phyloP scores from a whole-genome alignment of 108 stramenopile genomes.

The Epithemia pelagica region DNA sequence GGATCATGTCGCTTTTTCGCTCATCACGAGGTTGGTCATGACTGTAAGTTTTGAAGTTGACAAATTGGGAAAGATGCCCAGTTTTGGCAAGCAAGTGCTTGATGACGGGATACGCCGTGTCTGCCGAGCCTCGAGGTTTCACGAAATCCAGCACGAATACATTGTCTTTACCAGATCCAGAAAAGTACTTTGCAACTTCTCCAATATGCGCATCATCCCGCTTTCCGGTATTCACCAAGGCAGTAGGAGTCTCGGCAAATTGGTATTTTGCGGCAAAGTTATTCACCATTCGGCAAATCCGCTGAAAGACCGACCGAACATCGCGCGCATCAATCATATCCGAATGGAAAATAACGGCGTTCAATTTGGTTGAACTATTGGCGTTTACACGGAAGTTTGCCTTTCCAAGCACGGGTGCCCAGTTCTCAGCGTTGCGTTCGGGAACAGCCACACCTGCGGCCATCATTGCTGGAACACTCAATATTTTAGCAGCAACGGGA shows the following conservation, averaged over 20 bases:
- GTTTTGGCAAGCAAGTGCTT: conserved; percentile 22
- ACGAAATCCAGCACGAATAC: conserved; percentile 42
- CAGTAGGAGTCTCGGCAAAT: conserved; percentile 26
- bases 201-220: conserved; percentile 29
- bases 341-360: conserved; percentile 42
- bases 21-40: conserved; percentile 38
- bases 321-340: conserved; percentile 11
- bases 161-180: conserved; percentile 15
- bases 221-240: conserved; percentile 27
- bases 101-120: conserved; percentile 50
- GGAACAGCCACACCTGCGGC: conserved; percentile 49
- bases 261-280: conserved; percentile 33
- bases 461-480: conserved; percentile 39
- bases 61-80: conserved; percentile 25
- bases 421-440: conserved; percentile 29
- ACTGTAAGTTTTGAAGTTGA: conserved; percentile 52
- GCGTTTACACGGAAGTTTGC: conserved; percentile 46
- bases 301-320: conserved; percentile 14
- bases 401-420: conserved; percentile 38
- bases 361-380: conserved; percentile 22
- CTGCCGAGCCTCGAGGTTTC: conserved; percentile 34
- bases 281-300: conserved; percentile 35
- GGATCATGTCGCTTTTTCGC: conserved; percentile 30
- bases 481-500: conserved; percentile 24
- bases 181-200: conserved; percentile 33